phyloP scores from a whole-genome alignment of 139 green algal species.

The Ostreobium quekettii region DNA sequence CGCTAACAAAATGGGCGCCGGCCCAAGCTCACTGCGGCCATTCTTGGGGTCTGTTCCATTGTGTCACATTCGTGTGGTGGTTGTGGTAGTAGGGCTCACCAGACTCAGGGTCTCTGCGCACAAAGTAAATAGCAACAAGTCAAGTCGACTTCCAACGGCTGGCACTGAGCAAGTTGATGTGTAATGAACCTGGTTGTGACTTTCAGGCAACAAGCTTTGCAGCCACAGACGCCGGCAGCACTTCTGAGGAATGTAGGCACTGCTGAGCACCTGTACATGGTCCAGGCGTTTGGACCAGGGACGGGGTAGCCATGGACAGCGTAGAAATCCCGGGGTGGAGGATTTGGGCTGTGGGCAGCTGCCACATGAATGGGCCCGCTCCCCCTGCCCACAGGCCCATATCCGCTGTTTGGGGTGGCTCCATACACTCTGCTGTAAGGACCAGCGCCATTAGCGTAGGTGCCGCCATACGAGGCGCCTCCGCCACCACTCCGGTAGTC shows the following conservation, averaged over 20 bases:
- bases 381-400: neutral
- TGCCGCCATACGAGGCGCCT: neutral
- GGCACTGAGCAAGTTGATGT: no score
- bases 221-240: neutral
- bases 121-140: no score
- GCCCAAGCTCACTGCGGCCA: no score
- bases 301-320: constrained; percentile 43
- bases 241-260: constrained; percentile 6
- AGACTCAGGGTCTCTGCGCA: constrained; percentile 34
- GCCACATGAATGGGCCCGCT: constrained; percentile 10
- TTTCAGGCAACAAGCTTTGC: no score
- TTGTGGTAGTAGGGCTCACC: constrained; percentile 70
- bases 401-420: neutral
- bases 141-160: no score
- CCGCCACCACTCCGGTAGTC: neutral
- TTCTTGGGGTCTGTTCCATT: constrained; percentile 44
- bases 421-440: constrained; percentile 1
- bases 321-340: constrained; percentile 40
- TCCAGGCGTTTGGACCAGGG: constrained; percentile 60
- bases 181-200: no score
- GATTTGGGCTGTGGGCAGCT: neutral
- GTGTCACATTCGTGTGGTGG: constrained; percentile 31
- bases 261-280: constrained; percentile 43
- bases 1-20: no score
- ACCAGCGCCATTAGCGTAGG: neutral